Conservation (phyloP, 768 basidiomycete species). For the Lactifluus echinatus region DNA sequence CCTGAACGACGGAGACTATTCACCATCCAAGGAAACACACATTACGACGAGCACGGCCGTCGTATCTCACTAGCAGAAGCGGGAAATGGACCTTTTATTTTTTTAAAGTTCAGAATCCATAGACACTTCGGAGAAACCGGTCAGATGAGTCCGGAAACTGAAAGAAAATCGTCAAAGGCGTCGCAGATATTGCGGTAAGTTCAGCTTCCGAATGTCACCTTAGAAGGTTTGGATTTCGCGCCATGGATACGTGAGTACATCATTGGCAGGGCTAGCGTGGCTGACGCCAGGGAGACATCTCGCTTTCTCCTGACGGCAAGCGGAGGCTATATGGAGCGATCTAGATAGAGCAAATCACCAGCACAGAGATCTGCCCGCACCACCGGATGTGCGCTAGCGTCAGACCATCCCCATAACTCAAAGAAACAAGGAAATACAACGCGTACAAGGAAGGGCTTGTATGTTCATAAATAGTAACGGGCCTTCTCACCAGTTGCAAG, state of each 20-base stretch:
- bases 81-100: background rate
- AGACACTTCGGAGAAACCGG: conserved; percentile 11
- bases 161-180: background rate
- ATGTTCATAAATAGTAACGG: conserved; percentile 5
- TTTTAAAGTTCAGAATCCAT: conserved; percentile 12
- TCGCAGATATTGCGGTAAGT: conserved; percentile 4
- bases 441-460: conserved; percentile 9
- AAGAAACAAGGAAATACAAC: conserved; percentile 16
- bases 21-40: too few relatives aligned
- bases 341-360: conserved; percentile 8
- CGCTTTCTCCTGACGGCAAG: background rate
- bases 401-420: conserved; percentile 38
- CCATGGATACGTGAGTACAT: conserved; percentile 3
- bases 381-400: conserved; percentile 76
- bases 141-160: conserved; percentile 10
- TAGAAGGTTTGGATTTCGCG: background rate
- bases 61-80: background rate
- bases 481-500: background rate
- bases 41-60: background rate
- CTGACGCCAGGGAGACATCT: background rate
- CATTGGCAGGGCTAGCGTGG: background rate
- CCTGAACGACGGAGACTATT: too few relatives aligned
- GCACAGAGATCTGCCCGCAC: background rate
- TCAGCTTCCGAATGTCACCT: conserved; percentile 1
- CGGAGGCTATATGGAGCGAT: background rate